These are phyloP conservation scores for Camellia lanceoleosa DNA, from an alignment of 148 eudicot genomes.

Conservation along the genomic window DNA sequence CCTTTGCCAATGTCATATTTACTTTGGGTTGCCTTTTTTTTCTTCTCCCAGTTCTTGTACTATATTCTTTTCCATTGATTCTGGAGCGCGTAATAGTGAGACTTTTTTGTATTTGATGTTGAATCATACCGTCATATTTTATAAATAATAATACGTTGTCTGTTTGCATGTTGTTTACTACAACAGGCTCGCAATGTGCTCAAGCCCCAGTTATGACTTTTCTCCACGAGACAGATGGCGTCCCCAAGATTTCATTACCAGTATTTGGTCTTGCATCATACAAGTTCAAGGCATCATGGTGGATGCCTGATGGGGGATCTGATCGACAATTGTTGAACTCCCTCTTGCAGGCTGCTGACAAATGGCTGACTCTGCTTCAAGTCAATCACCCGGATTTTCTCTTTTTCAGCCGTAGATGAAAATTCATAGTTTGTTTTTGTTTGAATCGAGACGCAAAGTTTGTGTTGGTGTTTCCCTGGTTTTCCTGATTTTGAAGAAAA, in stretches of 20 bases:
- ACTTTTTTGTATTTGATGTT: background rate
- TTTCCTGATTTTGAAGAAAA: background rate
- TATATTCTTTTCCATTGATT: constrained; percentile 6
- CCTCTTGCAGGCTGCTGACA: constrained; percentile 61
- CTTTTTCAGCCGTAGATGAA: constrained; percentile 71
- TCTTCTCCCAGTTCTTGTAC: background rate
- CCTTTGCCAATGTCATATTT: background rate
- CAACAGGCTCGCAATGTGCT: constrained; percentile 37
- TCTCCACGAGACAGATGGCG: constrained; percentile 54
- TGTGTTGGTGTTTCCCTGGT: constrained; percentile 14
- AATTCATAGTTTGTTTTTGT: background rate
- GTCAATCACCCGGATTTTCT: constrained; percentile 84
- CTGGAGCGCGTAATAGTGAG: background rate
- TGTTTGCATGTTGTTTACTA: background rate
- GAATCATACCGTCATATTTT: background rate
- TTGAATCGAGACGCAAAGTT: background rate
- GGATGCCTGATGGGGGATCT: constrained; percentile 54
- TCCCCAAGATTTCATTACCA: constrained; percentile 61
- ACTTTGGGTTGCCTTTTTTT: background rate
- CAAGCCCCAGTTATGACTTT: constrained; percentile 44
- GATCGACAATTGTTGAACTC: constrained; percentile 43
- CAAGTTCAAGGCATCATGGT: constrained; percentile 63
- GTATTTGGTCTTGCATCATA: constrained; percentile 77
- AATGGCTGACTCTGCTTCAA: constrained; percentile 50
- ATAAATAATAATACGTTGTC: background rate